A percentile compares a stretch with the other conserved stretches of the same genome.
phyloP scores from a whole-genome alignment of 495 filamentous ascomycete species.

The Neurospora sp. region DNA sequence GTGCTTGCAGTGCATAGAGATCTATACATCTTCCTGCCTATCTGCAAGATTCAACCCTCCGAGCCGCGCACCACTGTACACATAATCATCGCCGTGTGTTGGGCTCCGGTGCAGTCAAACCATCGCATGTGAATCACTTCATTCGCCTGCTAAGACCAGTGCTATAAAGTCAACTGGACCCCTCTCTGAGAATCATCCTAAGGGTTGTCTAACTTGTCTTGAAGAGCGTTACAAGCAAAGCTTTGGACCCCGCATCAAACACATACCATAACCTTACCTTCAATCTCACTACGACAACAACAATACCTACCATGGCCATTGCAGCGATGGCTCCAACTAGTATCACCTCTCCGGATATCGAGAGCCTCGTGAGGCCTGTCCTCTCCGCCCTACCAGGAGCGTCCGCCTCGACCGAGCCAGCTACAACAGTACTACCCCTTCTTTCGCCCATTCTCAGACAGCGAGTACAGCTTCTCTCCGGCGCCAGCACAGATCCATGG shows the following conservation, averaged over 20 bases:
- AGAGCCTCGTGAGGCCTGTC: conserved; percentile 59
- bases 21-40: not conserved
- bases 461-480: conserved; percentile 66
- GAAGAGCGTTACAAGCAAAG: not conserved
- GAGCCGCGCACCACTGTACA: not conserved
- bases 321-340: conserved; percentile 18
- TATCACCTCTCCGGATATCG: conserved; percentile 55
- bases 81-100: not conserved
- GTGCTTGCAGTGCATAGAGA: not conserved
- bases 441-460: conserved; percentile 89
- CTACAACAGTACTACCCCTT: conserved; percentile 66
- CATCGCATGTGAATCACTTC: not conserved
- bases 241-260: not conserved
- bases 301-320: conserved; percentile 1
- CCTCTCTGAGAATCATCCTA: not conserved
- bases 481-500: conserved; percentile 67
- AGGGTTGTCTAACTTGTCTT: not conserved
- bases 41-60: not conserved
- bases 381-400: conserved; percentile 82
- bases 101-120: not conserved
- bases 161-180: not conserved
- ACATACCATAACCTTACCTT: not conserved
- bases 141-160: not conserved
- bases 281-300: not conserved
- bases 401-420: conserved; percentile 65